phyloP scores from a whole-genome alignment of 2,329 filamentous ascomycete species.

The Colletotrichum sp. region DNA sequence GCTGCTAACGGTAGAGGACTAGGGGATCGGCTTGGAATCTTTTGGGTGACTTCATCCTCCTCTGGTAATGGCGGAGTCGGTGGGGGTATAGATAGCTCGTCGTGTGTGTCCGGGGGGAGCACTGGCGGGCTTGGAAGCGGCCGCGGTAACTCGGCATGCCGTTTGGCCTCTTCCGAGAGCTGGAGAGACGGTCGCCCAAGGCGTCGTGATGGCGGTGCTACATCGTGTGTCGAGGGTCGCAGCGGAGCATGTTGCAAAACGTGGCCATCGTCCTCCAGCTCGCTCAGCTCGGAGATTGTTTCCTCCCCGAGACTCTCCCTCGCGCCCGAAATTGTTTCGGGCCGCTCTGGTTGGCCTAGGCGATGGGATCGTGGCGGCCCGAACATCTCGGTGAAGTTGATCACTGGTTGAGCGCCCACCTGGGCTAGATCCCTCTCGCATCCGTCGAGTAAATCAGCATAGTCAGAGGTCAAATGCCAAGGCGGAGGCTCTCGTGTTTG shows the following conservation, averaged over 20 bases:
- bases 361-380: not conserved
- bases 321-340: conserved; percentile 8
- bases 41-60: not conserved
- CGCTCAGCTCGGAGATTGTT: conserved; percentile 54
- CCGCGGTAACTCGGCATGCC: not conserved
- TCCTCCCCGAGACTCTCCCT: conserved; percentile 30
- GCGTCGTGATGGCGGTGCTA: not conserved
- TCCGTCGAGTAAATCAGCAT: conserved; percentile 45
- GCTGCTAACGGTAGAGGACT: conserved; percentile 11
- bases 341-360: conserved; percentile 5
- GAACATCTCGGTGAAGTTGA: conserved; percentile 26
- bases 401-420: conserved; percentile 25
- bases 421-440: conserved; percentile 46
- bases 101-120: conserved; percentile 2
- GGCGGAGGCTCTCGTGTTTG: conserved; percentile 53
- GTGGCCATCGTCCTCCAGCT: conserved; percentile 53
- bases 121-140: conserved; percentile 9
- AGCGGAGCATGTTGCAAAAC: not conserved
- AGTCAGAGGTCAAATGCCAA: conserved; percentile 47
- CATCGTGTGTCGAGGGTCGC: conserved; percentile 1
- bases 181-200: not conserved
- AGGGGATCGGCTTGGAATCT: not conserved
- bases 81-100: conserved; percentile 13
- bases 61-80: conserved; percentile 17
- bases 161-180: not conserved